Evolutionary conservation across 2,329 filamentous ascomycete species (phyloP), one percentile per base, ranked within the genome.

Genomic region (Phialophora tarda): DNA sequence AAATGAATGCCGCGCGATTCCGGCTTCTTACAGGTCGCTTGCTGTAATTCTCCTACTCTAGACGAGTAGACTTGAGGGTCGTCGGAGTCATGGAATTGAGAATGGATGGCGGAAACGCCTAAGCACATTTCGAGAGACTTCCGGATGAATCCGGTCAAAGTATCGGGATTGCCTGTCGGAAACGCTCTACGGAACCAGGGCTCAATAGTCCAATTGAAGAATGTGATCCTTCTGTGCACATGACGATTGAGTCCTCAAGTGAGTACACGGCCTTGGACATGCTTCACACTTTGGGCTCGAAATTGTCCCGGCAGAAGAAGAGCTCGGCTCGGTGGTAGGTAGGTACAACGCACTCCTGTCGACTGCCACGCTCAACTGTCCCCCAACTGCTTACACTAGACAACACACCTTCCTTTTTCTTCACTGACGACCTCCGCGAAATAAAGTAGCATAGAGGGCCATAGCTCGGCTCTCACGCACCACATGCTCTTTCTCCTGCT

Each of bases 401-500:
- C 48, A 10, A 12, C 48, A 26, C 21, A 14, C 5, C 21, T 30
- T 55, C 12, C 17, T 34, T n/a, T 6, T 12, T 2, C n/a, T 34
- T 55, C 53, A 55, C 28, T 55, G 24, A 24, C 53, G 53, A 32
- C 53, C 53, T 21, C 53, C 28, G 6, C n/a, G 28, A 17, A 55
- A 55, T 14, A 55, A 53, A 10, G 59, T 23, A 32, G 44, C 28
- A 53, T 38, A 62, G 2, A 58, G 23, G 14, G 54, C 62, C 38
- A 44, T 58, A 10, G 65, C 62, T 11, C 65, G 59, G 48, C 65
- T 47, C 12, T 38, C 55, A 24, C 30, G 62, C 24, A 8, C 12
- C 24, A 51, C 32, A 4, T 7, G 17, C n/a, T 60, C 61, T 57
- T 47, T 54, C 24, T 64, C 54, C 32, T 28, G 17, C 17, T 68